phyloP scores from a whole-genome alignment of 768 basidiomycete species.

The Cytidiella melzeri region DNA sequence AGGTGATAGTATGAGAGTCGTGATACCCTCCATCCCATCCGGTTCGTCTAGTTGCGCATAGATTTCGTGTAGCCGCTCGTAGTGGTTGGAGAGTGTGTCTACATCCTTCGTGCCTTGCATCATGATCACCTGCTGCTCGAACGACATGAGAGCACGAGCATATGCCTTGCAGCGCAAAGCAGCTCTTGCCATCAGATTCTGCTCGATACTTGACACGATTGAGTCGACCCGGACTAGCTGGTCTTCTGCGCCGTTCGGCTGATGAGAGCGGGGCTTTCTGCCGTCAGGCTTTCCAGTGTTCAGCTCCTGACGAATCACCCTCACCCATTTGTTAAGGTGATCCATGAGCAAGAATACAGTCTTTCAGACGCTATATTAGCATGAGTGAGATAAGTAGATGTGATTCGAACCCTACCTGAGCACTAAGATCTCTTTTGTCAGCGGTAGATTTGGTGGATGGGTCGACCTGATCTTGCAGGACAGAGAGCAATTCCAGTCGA shows the following conservation, averaged over 20 bases:
- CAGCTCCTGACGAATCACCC: conserved; percentile 64
- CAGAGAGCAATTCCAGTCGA: conserved; percentile 67
- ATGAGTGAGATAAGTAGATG: not conserved
- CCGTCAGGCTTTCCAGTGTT: conserved; percentile 18
- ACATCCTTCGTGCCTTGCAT: conserved; percentile 32
- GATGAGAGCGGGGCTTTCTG: not conserved
- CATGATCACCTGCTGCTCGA: conserved; percentile 74
- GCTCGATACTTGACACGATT: conserved; percentile 75
- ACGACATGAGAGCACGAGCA: conserved; percentile 91
- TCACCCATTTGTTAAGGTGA: conserved; percentile 88
- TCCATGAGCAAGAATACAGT: conserved; percentile 93
- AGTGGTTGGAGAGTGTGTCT: conserved; percentile 57
- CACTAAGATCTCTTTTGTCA: conserved; percentile 85
- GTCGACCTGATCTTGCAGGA: conserved; percentile 84
- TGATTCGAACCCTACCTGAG: conserved; percentile 58
- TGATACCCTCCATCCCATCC: conserved; percentile 98
- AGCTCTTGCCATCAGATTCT: conserved; percentile 86
- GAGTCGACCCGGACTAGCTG: conserved; percentile 74
- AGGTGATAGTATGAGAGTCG: conserved; percentile 80
- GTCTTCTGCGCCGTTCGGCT: conserved; percentile 37
- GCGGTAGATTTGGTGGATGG: conserved; percentile 46
- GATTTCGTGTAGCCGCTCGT: conserved; percentile 91
- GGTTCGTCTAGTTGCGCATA: conserved; percentile 96
- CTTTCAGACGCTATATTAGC: conserved; percentile 32
- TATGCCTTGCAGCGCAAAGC: conserved; percentile 93